These are phyloP conservation scores for Candida taoyuanica DNA, from an alignment of 805 yeast genomes.

Conservation along the genomic window DNA sequence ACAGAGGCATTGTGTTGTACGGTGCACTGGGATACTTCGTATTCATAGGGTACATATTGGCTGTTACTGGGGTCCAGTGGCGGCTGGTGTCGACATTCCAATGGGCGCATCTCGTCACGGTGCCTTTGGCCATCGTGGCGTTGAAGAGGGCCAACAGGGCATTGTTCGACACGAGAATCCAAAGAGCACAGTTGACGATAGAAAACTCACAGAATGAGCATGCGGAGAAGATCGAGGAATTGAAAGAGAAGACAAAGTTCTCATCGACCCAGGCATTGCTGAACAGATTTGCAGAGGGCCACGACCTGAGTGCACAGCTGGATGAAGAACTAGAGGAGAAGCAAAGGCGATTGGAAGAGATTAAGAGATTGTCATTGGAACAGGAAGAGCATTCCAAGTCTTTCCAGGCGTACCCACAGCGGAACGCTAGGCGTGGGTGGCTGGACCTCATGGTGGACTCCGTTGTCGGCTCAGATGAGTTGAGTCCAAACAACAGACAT, in stretches of 20 bases:
- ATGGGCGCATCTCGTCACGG: neutral
- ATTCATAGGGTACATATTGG: neutral
- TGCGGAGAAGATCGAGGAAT: conserved; percentile 52
- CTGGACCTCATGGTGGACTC: conserved; percentile 37
- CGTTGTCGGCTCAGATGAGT: conserved; percentile 60
- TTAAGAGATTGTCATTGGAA: conserved; percentile 31
- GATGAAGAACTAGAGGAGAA: conserved; percentile 40
- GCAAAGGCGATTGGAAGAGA: conserved; percentile 34
- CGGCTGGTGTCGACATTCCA: neutral
- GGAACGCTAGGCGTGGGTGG: conserved; percentile 7
- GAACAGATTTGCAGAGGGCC: conserved; percentile 54
- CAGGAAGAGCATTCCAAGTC: conserved; percentile 4
- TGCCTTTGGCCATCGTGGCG: conserved; percentile 6
- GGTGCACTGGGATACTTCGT: conserved; percentile 12
- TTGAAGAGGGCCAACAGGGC: conserved; percentile 1
- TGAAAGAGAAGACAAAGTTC: conserved; percentile 70
- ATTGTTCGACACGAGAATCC: conserved; percentile 9
- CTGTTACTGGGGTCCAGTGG: conserved; percentile 1
- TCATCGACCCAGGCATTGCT: conserved; percentile 71
- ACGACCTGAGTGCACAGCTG: conserved; percentile 39
- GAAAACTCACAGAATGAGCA: conserved; percentile 41
- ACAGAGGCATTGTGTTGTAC: conserved; percentile 8
- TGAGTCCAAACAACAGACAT: conserved; percentile 52
- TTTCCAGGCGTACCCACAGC: conserved; percentile 5
- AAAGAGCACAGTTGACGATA: conserved; percentile 16